Conservation (phyloP, 1,139 yeast genomes). For the Scheffersomyces titani region DNA sequence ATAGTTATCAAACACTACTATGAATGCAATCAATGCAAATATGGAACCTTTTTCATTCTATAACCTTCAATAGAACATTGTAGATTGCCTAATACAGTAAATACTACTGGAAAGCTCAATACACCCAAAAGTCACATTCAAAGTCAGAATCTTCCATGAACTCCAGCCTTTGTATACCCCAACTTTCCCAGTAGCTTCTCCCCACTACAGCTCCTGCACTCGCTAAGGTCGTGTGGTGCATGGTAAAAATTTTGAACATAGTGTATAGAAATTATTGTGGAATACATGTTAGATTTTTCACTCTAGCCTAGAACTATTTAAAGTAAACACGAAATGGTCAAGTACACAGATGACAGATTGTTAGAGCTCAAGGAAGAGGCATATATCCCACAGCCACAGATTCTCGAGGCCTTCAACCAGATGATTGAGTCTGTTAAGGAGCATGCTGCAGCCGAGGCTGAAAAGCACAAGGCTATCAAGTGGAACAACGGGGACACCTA, state of each 20-base stretch:
- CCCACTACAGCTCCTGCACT: neutral
- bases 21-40: too few species aligned
- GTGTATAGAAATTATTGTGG: neutral
- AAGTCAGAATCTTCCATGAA: neutral
- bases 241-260: neutral
- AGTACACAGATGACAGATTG: conserved; percentile 73
- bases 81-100: too few species aligned
- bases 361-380: conserved; percentile 57
- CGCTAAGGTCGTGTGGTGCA: neutral
- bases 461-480: conserved; percentile 30
- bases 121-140: neutral
- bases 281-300: neutral
- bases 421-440: conserved; percentile 66
- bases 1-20: too few species aligned
- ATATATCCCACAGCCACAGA: conserved; percentile 59
- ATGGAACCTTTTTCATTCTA: too few species aligned
- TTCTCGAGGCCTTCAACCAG: conserved; percentile 62
- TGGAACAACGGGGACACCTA: conserved; percentile 50
- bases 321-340: conserved; percentile 38
- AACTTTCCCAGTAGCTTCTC: neutral
- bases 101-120: neutral
- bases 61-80: too few species aligned
- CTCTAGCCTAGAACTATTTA: neutral
- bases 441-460: conserved; percentile 37
- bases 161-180: neutral